Conservation (phyloP, 768 basidiomycete genomes). For the Russula sp. region DNA sequence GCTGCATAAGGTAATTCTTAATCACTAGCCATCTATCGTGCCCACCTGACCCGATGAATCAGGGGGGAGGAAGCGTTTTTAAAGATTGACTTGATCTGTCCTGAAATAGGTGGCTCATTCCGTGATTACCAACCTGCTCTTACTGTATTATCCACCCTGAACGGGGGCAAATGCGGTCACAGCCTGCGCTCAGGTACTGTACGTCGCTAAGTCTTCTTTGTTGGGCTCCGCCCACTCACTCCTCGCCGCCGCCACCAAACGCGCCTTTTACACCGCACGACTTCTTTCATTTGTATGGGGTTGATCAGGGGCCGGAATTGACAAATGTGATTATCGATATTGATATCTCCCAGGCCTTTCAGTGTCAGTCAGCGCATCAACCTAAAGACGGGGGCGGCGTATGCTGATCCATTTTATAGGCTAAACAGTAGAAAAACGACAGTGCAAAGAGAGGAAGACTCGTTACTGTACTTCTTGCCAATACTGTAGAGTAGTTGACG, state of each 20-base stretch:
- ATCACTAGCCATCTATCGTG: not conserved
- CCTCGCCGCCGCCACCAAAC: not conserved
- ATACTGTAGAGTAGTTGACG: too few relatives aligned
- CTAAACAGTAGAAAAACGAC: not conserved
- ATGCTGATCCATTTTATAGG: not conserved
- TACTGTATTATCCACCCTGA: conserved; percentile 5
- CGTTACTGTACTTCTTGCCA: not conserved
- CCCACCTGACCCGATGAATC: not conserved
- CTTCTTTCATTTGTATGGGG: too few relatives aligned
- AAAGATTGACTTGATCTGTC: not conserved
- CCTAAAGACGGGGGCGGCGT: too few relatives aligned
- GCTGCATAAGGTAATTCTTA: conserved; percentile 48
- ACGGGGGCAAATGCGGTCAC: not conserved
- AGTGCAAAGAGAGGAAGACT: too few relatives aligned
- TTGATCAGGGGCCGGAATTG: too few relatives aligned
- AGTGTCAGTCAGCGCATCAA: too few relatives aligned
- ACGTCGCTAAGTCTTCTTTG: not conserved
- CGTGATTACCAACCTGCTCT: not conserved
- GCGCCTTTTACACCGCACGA: too few relatives aligned
- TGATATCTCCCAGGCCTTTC: not conserved
- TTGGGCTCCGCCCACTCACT: too few relatives aligned
- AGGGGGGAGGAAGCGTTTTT: conserved; percentile 31
- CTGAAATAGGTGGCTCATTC: not conserved
- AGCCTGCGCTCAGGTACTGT: too few relatives aligned
- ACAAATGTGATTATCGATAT: not conserved